Conservation (phyloP, 768 basidiomycete species). For the Suillus lakei region DNA sequence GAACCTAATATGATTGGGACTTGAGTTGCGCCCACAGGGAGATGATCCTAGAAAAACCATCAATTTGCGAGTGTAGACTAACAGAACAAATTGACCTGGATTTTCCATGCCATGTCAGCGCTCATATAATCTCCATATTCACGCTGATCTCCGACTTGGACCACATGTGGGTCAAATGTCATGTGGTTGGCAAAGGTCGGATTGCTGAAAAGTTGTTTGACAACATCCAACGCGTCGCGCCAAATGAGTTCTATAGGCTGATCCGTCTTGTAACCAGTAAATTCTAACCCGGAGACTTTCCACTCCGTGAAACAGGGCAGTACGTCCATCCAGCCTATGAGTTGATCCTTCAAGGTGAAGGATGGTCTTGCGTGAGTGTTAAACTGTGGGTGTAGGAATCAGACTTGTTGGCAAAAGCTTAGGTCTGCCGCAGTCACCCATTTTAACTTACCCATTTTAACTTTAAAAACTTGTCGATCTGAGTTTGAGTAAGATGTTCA, state of each 20-base stretch:
- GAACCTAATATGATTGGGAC: conserved; percentile 35
- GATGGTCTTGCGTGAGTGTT: conserved; percentile 14
- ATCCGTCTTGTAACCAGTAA: conserved; percentile 15
- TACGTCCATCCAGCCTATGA: conserved; percentile 18
- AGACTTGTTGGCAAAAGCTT: not conserved
- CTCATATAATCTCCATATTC: conserved; percentile 31
- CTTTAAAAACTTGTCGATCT: conserved; percentile 33
- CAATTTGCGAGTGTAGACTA: conserved; percentile 34
- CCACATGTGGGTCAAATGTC: conserved; percentile 21
- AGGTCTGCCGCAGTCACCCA: conserved; percentile 21
- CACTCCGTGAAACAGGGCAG: conserved; percentile 28
- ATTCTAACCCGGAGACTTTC: conserved; percentile 14
- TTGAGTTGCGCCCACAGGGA: conserved; percentile 32
- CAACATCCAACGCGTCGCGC: conserved; percentile 28
- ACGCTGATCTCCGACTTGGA: conserved; percentile 7
- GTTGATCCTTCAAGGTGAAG: conserved; percentile 24
- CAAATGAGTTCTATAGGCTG: conserved; percentile 25
- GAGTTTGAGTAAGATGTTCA: conserved; percentile 24
- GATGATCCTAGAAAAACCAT: conserved; percentile 24
- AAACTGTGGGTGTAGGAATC: not conserved
- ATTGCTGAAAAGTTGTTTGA: conserved; percentile 25
- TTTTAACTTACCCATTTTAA: no score
- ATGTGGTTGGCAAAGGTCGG: conserved; percentile 28
- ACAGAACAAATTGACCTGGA: conserved; percentile 23
- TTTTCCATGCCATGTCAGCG: conserved; percentile 21